Percentiles rank a stretch among this genome's conserved stretches.
Conservation (phyloP, 768 basidiomycete species). For the Clitopilus hobsonii region DNA sequence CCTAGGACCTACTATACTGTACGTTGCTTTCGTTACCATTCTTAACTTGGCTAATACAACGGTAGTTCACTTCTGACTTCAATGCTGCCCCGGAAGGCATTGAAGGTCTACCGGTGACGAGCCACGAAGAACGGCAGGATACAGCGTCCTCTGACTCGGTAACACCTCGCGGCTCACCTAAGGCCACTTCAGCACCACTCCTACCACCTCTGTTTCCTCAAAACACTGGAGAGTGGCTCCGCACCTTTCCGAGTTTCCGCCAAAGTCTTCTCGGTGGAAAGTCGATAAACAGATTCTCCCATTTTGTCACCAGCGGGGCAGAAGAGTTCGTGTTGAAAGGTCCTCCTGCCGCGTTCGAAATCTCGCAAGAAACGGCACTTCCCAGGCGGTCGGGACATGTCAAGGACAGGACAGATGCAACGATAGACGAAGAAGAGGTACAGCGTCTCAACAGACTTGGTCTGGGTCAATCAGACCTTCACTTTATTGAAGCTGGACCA, state of each 20-base stretch:
- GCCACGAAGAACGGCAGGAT: slow-evolving; percentile 24
- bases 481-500: slow-evolving; percentile 68
- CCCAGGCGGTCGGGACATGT: slow-evolving; percentile 13
- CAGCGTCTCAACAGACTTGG: slow-evolving; percentile 34
- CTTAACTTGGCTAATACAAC: not conserved
- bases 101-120: slow-evolving; percentile 12
- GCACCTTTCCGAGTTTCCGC: slow-evolving; percentile 60
- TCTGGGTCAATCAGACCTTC: slow-evolving; percentile 56
- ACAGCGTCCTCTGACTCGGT: slow-evolving; percentile 36
- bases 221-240: slow-evolving; percentile 64
- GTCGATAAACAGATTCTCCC: slow-evolving; percentile 79
- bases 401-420: slow-evolving; percentile 26
- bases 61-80: slow-evolving; percentile 66
- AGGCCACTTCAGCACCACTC: slow-evolving; percentile 23
- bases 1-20: slow-evolving; percentile 74
- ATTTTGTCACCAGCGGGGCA: slow-evolving; percentile 81
- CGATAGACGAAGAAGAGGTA: slow-evolving; percentile 37
- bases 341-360: slow-evolving; percentile 26
- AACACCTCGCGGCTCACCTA: slow-evolving; percentile 47
- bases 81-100: slow-evolving; percentile 41
- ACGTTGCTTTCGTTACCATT: slow-evolving; percentile 17
- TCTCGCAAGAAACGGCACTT: slow-evolving; percentile 9
- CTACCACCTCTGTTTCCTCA: slow-evolving; percentile 56
- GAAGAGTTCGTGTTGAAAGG: slow-evolving; percentile 82
- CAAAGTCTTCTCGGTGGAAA: slow-evolving; percentile 73